phyloP scores from a whole-genome alignment of 208 protist species.

The Strigomonas galati region DNA sequence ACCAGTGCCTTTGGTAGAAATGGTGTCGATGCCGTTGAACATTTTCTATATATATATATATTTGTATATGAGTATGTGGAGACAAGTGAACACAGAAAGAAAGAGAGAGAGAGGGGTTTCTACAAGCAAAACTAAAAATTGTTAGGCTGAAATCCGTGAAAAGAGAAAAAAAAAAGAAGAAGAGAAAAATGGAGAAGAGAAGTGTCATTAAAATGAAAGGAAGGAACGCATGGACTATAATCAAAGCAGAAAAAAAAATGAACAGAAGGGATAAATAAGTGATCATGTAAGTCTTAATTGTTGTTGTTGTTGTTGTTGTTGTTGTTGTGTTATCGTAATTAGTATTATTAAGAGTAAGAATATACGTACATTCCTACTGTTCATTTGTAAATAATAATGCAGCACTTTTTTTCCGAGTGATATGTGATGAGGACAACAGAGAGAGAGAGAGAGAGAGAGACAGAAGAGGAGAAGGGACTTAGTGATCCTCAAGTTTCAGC shows the following conservation, averaged over 20 bases:
- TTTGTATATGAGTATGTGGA: background rate
- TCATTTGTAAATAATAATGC: background rate
- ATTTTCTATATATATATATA: conserved; percentile 21
- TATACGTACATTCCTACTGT: too few species aligned
- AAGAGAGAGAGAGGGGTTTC: background rate
- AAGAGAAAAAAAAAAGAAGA: too few species aligned
- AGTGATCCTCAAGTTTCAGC: background rate
- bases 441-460: background rate
- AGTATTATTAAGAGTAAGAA: too few species aligned
- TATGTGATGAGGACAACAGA: background rate
- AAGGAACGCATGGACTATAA: too few species aligned
- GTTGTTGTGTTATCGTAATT: too few species aligned
- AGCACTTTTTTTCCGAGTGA: background rate
- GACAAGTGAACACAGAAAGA: background rate
- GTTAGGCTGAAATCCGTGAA: too few species aligned
- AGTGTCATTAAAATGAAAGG: too few species aligned
- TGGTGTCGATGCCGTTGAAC: conserved; percentile 77
- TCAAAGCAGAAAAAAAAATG: too few species aligned
- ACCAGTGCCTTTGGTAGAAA: conserved; percentile 70
- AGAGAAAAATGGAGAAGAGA: too few species aligned
- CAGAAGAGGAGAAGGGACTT: background rate
- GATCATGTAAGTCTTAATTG: background rate
- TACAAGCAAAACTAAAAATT: too few species aligned
- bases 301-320: background rate
- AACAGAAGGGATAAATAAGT: background rate